phyloP scores from a whole-genome alignment of 2,329 filamentous ascomycete species.

The Fusarium nisikadoi region DNA sequence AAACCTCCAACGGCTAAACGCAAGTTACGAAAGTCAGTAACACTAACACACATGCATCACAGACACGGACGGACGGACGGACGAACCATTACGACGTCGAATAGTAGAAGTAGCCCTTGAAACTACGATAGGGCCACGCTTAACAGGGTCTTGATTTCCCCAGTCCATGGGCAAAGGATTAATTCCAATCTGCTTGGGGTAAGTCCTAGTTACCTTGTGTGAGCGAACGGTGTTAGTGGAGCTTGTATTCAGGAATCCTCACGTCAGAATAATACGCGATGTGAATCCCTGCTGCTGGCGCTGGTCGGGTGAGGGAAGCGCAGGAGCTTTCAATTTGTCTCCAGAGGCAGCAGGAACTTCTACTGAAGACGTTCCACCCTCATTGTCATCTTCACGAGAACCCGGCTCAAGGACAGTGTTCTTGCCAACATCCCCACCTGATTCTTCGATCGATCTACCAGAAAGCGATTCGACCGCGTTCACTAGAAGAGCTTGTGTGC shows the following conservation, averaged over 20 bases:
- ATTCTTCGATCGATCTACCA: conserved; percentile 42
- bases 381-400: conserved; percentile 17
- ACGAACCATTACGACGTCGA: conserved; percentile 80
- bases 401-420: conserved; percentile 16
- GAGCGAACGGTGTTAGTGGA: conserved; percentile 12
- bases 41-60: conserved; percentile 8
- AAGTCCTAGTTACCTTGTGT: conserved; percentile 65
- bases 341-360: conserved; percentile 23
- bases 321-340: conserved; percentile 39
- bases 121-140: conserved; percentile 89
- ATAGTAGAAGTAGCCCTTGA: conserved; percentile 81
- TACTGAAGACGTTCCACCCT: conserved; percentile 12
- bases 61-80: conserved; percentile 5
- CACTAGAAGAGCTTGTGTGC: conserved; percentile 55
- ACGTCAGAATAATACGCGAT: conserved; percentile 67
- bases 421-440: conserved; percentile 11
- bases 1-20: conserved; percentile 66
- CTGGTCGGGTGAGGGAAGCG: conserved; percentile 46
- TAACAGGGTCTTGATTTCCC: conserved; percentile 79
- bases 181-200: conserved; percentile 93
- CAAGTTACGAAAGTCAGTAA: conserved; percentile 26
- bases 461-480: conserved; percentile 54
- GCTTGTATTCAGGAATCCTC: conserved; percentile 36
- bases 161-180: conserved; percentile 90
- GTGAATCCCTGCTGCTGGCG: conserved; percentile 61